Base-by-base conservation (phyloP, 805 yeast species). In the Millerozyma miso region DNA sequence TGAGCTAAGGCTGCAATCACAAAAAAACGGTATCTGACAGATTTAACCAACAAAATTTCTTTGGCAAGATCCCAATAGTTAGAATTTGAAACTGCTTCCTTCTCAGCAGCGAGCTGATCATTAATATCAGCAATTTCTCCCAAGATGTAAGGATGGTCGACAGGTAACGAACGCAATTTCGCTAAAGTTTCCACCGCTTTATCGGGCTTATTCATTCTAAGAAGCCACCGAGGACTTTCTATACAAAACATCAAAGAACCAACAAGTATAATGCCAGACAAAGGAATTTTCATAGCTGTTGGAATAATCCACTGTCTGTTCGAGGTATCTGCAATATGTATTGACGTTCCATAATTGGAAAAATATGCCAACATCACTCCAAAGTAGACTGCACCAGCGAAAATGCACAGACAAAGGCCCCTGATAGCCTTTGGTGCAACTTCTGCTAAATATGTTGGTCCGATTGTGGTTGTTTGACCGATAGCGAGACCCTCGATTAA, bases 391-490 rank as follows among this genome's bases (percentile, higher is more conserved):
- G 80, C 75, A 45, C 83, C 83, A 3, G 80, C 73, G 53, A 76
- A 79, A 32, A 76, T 59, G 60, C 79, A 73, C 38, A 68, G 71
- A 52, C 77, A 71, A 39, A 74, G 50, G 34, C 83, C 83, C 58
- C 83, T 66, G 43, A 74, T 69, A 29, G 71, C 60, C 34, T 68
- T 64, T 15, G 84, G 83, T 13, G 81, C 65, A 31, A 74, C 69
- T 53, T 79, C 84, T 3, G 79, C 68, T 37, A 76, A 54, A 49
- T 76, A 77, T 40, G 76, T 65, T 12, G 83, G 83, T 4, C 81
- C 82, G 46, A 74, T 66, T 14, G 78, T 77, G 7, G 76, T 72
- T 6, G 83, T 73, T 50, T 76, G 77, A n/a, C 84, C 83, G 40
- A 79, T 63, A 18, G 76, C 77, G 14, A 76, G 53, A 18, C 83